A percentile compares a stretch with the other conserved stretches of the same genome.
These are phyloP conservation scores for Physcomitrellopsis africana DNA, from an alignment of 225 moss, liverwort and hornwort species.

Conservation along the genomic window DNA sequence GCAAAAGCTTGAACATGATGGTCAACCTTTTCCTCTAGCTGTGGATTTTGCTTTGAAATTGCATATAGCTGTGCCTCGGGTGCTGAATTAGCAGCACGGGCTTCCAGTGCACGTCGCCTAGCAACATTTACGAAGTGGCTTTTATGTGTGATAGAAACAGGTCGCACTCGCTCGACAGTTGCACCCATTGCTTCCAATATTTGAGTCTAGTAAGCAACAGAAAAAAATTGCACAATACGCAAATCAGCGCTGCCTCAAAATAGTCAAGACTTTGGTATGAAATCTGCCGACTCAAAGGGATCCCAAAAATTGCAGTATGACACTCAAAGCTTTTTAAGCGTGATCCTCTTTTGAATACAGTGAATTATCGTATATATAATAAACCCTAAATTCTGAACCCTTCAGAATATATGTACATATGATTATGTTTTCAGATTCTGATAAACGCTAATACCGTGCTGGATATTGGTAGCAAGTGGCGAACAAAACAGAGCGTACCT, in stretches of 20 bases:
- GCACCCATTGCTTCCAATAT: constrained; percentile 93
- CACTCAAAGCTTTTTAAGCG: neutral
- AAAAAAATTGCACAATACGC: constrained; percentile 6
- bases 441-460: no score
- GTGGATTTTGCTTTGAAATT: constrained; percentile 35
- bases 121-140: constrained; percentile 96
- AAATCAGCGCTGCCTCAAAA: neutral
- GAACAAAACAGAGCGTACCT: constrained; percentile 53
- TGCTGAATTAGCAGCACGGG: constrained; percentile 36
- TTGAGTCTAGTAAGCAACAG: constrained; percentile 66
- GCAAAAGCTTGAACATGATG: constrained; percentile 20
- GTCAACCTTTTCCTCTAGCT: constrained; percentile 32
- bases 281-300: neutral
- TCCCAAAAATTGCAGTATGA: constrained; percentile 6
- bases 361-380: neutral
- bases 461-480: neutral
- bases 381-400: constrained; percentile 16
- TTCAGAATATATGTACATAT: neutral
- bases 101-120: constrained; percentile 79
- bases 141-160: constrained; percentile 90
- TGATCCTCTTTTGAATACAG: neutral
- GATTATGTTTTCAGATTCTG: no score
- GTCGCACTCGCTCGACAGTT: constrained; percentile 89
- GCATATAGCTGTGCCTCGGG: constrained; percentile 36
- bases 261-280: constrained; percentile 1